Conservation (phyloP, 768 basidiomycete species). For the Suillus fuscotomentosus region DNA sequence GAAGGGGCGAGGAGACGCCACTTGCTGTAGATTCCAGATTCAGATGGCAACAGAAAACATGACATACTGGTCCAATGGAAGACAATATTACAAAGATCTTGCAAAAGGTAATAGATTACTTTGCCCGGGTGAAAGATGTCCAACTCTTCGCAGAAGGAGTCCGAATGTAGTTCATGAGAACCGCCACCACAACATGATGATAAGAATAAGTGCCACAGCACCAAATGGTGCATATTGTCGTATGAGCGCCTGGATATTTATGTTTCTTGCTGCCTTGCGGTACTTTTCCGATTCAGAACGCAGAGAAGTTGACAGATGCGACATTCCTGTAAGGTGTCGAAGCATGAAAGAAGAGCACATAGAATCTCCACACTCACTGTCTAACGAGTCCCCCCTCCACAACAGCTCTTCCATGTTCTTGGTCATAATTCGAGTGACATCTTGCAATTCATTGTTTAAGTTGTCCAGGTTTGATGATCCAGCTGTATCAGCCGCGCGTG, state of each 20-base stretch:
- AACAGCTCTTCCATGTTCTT: constrained; percentile 99
- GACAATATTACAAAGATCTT: background rate
- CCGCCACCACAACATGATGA: constrained; percentile 79
- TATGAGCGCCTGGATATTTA: constrained; percentile 91
- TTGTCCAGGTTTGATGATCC: constrained; percentile 70
- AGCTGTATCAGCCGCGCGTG: constrained; percentile 76
- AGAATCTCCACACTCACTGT: constrained; percentile 55
- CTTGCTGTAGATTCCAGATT: background rate
- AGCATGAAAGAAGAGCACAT: constrained; percentile 2
- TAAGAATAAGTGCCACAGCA: constrained; percentile 73
- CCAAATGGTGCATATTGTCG: constrained; percentile 95
- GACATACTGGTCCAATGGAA: background rate
- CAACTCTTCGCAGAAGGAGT: constrained; percentile 12
- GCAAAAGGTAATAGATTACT: constrained; percentile 25
- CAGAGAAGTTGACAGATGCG: constrained; percentile 89
- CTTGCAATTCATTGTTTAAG: constrained; percentile 94
- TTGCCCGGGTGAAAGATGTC: constrained; percentile 23
- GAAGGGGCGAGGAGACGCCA: background rate
- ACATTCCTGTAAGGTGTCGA: constrained; percentile 70
- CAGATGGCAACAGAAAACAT: background rate
- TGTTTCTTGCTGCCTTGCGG: constrained; percentile 90
- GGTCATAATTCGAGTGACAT: constrained; percentile 99
- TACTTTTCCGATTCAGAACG: constrained; percentile 98
- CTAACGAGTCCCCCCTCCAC: constrained; percentile 97
- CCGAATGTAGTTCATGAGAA: constrained; percentile 46